Evolutionary conservation across 768 basidiomycete genomes (phyloP).

Genomic region (Phaeotremella fagi): DNA sequence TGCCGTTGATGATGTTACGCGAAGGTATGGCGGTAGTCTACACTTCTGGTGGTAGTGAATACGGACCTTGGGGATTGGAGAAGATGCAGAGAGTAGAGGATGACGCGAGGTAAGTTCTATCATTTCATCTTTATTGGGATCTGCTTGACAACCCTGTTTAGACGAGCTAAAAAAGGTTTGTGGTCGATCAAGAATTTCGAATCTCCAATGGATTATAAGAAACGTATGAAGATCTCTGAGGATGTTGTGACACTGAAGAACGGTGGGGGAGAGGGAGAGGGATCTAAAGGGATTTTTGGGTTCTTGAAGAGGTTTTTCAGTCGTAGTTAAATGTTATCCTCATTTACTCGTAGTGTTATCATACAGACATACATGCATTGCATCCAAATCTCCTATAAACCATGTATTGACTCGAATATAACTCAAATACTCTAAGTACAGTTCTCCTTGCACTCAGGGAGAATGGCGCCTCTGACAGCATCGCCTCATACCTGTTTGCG

Average conservation of each 20-base stretch:
- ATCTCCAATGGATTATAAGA: slow-evolving; percentile 76
- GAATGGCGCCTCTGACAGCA: too few relatives aligned
- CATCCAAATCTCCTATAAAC: too few relatives aligned
- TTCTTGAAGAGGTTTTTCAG: background rate
- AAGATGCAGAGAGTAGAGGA: slow-evolving; percentile 60
- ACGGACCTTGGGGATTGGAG: slow-evolving; percentile 66
- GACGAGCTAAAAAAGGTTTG: slow-evolving; percentile 64
- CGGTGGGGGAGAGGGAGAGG: too few relatives aligned
- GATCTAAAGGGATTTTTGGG: background rate
- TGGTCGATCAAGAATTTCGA: slow-evolving; percentile 62
- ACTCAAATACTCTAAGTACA: too few relatives aligned
- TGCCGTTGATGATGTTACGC: slow-evolving; percentile 67
- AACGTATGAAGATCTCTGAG: slow-evolving; percentile 50
- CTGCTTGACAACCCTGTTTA: slow-evolving; percentile 38
- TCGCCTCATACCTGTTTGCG: too few relatives aligned
- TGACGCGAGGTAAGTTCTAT: slow-evolving; percentile 60
- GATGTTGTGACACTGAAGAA: too few relatives aligned
- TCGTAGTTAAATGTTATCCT: too few relatives aligned
- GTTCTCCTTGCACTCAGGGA: too few relatives aligned
- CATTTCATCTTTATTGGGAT: background rate
- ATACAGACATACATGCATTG: too few relatives aligned
- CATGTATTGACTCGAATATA: too few relatives aligned
- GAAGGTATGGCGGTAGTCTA: slow-evolving; percentile 74
- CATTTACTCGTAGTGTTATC: too few relatives aligned
- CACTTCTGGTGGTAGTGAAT: slow-evolving; percentile 70